Conservation (phyloP, 202 grass and related monocot species). For the Panicum virgatum region DNA sequence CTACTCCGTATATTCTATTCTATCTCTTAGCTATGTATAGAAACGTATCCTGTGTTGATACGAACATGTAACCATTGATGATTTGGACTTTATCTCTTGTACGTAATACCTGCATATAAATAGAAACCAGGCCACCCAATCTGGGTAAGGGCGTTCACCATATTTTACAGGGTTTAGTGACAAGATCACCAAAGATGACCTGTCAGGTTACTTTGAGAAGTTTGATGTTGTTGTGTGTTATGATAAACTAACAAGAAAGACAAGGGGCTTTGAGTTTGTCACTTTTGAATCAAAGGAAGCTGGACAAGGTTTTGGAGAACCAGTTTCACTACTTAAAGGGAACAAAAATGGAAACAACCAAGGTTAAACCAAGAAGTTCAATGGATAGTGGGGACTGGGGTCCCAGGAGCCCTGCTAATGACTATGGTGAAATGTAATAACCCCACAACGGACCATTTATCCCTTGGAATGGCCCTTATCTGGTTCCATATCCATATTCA, state of each 20-base stretch:
- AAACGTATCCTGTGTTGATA: too few species aligned
- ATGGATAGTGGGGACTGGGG: background rate
- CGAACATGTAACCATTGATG: too few species aligned
- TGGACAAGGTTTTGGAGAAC: slow-evolving; percentile 41
- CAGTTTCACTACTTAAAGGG: slow-evolving; percentile 59
- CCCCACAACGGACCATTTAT: background rate
- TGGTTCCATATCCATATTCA: background rate
- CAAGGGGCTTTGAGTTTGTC: slow-evolving; percentile 74
- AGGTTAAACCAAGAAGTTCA: slow-evolving; percentile 39
- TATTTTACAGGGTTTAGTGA: too few species aligned
- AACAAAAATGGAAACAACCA: slow-evolving; percentile 46
- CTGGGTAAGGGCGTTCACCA: too few species aligned
- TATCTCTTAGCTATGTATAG: too few species aligned
- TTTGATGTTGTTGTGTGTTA: slow-evolving; percentile 60
- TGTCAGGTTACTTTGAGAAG: slow-evolving; percentile 59
- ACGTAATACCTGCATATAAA: too few species aligned
- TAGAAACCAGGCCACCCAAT: too few species aligned
- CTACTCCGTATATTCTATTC: too few species aligned
- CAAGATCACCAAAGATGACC: slow-evolving; percentile 39
- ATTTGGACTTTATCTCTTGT: too few species aligned
- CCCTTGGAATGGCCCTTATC: background rate
- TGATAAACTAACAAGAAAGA: slow-evolving; percentile 41
- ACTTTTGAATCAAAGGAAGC: slow-evolving; percentile 58
- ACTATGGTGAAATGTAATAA: background rate
- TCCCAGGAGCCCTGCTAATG: background rate